Evolutionary conservation across 352 stramenopile species (phyloP).

Genomic region (Phytophthora sojae): DNA sequence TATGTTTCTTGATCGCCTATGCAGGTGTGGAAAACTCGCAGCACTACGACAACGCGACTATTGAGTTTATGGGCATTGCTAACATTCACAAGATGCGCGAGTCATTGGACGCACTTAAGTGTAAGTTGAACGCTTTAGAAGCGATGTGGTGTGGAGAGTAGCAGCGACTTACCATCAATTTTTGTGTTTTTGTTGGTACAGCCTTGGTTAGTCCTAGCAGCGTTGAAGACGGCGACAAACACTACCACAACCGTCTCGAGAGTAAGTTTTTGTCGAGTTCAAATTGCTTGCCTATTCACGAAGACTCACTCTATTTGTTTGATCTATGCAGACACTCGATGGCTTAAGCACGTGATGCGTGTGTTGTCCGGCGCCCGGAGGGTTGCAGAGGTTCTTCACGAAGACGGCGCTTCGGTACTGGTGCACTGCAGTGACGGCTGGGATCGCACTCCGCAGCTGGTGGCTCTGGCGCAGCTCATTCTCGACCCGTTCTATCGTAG

Average conservation of each 20-base stretch:
- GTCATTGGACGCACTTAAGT: slow-evolving; percentile 89
- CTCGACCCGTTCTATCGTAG: slow-evolving; percentile 89
- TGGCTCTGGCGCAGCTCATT: slow-evolving; percentile 84
- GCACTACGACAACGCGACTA: slow-evolving; percentile 95
- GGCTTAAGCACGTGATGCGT: slow-evolving; percentile 96
- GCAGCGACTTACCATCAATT: slow-evolving; percentile 7
- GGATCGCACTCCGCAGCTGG: slow-evolving; percentile 88
- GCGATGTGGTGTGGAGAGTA: not conserved
- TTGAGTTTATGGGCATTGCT: slow-evolving; percentile 98
- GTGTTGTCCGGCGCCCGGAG: slow-evolving; percentile 75
- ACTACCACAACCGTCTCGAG: slow-evolving; percentile 89
- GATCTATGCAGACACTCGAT: slow-evolving; percentile 88
- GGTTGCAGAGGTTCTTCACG: slow-evolving; percentile 84
- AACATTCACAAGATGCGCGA: slow-evolving; percentile 99
- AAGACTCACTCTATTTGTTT: slow-evolving; percentile 13
- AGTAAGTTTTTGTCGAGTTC: slow-evolving; percentile 46
- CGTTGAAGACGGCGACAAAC: slow-evolving; percentile 88
- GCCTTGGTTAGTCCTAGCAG: slow-evolving; percentile 82
- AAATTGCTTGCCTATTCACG: not conserved
- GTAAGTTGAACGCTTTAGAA: slow-evolving; percentile 33
- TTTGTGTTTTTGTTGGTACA: slow-evolving; percentile 32
- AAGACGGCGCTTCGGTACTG: slow-evolving; percentile 83
- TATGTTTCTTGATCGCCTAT: slow-evolving; percentile 13
- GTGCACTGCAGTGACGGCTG: slow-evolving; percentile 91
- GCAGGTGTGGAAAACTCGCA: slow-evolving; percentile 96